Evolutionary conservation across 768 basidiomycete genomes (phyloP), one percentile per base, ranked within the genome.

Genomic region (Chalciporus piperatus): DNA sequence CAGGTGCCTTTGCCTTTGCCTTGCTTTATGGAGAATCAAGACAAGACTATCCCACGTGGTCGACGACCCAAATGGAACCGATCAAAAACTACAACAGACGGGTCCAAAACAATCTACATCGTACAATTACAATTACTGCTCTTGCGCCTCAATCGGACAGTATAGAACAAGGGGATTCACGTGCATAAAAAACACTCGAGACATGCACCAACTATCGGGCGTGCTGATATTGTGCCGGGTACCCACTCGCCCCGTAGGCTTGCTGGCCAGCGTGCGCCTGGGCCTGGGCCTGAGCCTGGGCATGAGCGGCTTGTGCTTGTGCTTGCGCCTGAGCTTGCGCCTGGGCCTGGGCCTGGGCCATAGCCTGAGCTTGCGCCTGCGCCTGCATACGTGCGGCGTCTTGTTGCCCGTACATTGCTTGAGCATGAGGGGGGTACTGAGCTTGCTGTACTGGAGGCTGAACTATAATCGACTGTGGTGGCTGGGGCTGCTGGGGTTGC

Each of bases 401-500:
- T 53, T 68, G 66, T 56, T 64, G 47, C 12, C 48, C 70, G 44
- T 65, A 68, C 53, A 68, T 62, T 12, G 63, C 64, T 51, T 71
- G 70, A 14, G 65, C 65, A 38, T 69, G 70, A 20, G 66, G 55
- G 11, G 68, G 60, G 19, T 71, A 71, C 35, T 65, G 54, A 22
- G 63, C 53, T 41, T 63, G 65, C 39, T 72, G 75, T 45, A 64
- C 71, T 41, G 70, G 70, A n/a, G 68, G 70, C 45, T 69, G 70
- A 37, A 68, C 65, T 52, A 73, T 70, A 30, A 66, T 66, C 45
- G 69, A 67, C 43, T 70, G 70, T 19, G 60, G 61, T 33, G 76
- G 78, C 32, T 77, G 77, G 41, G 76, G 73, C 47, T 52, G 61
- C 48, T 74, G 80, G n/a, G 72, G 72, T 25, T n/a, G n/a, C 22